Evolutionary conservation across 192 early-diverging fungal genomes (phyloP), one percentile per base, ranked within the genome.

Genomic region (Rhizophagus sp.): DNA sequence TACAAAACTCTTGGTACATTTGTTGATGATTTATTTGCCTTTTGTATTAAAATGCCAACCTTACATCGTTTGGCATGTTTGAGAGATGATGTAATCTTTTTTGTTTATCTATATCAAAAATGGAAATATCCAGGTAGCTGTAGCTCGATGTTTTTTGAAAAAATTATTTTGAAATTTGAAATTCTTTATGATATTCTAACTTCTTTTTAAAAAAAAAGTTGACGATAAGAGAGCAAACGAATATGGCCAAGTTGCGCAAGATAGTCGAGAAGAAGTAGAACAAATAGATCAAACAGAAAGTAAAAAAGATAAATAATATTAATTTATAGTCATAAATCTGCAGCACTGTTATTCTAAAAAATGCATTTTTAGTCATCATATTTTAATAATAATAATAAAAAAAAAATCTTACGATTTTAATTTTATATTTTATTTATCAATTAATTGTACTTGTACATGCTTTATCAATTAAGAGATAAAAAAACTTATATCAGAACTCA

Each of bases 21-120:
- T 68, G 87, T 91, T 79, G 95, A 97, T 83, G 96, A 97, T 79
- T 80, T 97, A 79, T 97, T 97, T 88, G 95, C 94, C 15, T 97
- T 97, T 84, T 90, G 94, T 27, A 96, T 97, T 87, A 96, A 95
- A 84, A 97, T 97, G 96, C 96, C 96, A n/a, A 92, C 88, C 79
- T 80, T 96, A 34, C 96, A 97, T 83, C 85, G 94, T 25, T 75
- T 97, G 62, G 96, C 95, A 12, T 94, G 92, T 85, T 85, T 97
- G 17, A 88, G 95, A 44, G 96, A 97, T 78, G 96, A 97, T 72
- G 90, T 94, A 6, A 88, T 97, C 13, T 97, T 97, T 75, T 87
- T 97, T 66, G 87, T 97, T 12, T 97, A 96, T 83, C 73, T 97
- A 36, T 96, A 96, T 81, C 96, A 93, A 83, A 81, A 92, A 57